These are phyloP conservation scores for Echinosophora koreensis DNA, from an alignment of 306 rosid genomes.

Conservation along the genomic window DNA sequence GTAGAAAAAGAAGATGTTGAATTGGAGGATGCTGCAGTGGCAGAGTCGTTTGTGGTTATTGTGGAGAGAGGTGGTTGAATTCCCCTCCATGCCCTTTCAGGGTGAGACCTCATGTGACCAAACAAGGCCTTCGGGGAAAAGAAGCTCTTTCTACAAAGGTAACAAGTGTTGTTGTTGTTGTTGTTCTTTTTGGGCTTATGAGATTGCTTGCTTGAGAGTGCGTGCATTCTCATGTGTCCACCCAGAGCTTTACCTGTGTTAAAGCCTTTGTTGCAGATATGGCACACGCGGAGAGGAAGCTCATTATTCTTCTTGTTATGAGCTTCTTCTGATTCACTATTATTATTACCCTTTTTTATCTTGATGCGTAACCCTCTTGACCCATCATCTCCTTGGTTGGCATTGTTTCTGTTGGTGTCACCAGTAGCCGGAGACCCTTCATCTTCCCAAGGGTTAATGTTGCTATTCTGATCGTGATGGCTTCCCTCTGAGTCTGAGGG, in stretches of 20 bases:
- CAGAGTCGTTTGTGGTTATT: too few relatives aligned
- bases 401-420: background rate
- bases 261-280: constrained; percentile 48
- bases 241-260: constrained; percentile 60
- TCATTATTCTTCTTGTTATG: background rate
- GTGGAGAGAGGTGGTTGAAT: constrained; percentile 41
- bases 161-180: constrained; percentile 1
- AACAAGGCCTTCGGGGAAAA: constrained; percentile 43
- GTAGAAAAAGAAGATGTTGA: background rate
- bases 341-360: background rate
- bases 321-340: background rate
- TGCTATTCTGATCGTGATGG: background rate
- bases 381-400: background rate
- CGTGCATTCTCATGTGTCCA: constrained; percentile 67
- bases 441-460: constrained; percentile 4
- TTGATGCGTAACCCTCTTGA: background rate
- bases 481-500: background rate
- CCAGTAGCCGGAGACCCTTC: background rate
- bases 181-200: background rate
- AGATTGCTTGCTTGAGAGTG: background rate
- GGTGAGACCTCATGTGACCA: constrained; percentile 59
- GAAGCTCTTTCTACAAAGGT: constrained; percentile 34
- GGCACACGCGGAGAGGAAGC: constrained; percentile 30
- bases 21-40: background rate
- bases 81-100: constrained; percentile 51